Conservation (phyloP, 2,329 filamentous ascomycete genomes). For the Colletotrichum neosansevieriae region DNA sequence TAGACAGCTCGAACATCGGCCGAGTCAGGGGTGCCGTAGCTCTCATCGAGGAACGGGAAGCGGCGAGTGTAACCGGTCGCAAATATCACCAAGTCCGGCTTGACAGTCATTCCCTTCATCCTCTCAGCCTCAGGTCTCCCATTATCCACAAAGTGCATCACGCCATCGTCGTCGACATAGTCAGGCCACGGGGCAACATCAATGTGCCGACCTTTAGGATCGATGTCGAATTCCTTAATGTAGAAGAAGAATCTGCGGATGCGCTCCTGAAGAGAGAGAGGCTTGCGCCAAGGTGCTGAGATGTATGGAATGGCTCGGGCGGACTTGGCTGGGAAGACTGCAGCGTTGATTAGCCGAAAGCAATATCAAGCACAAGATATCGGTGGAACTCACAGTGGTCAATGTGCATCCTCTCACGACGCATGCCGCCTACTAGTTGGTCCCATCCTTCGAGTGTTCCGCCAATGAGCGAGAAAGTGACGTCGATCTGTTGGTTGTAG, state of each 20-base stretch:
- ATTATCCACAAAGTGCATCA: slow-evolving; percentile 49
- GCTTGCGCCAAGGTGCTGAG: slow-evolving; percentile 48
- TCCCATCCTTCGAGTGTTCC: slow-evolving; percentile 60
- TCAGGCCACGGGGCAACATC: slow-evolving; percentile 53
- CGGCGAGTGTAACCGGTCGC: slow-evolving; percentile 51
- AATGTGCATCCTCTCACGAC: slow-evolving; percentile 39
- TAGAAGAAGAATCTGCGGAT: slow-evolving; percentile 51
- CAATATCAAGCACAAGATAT: background rate
- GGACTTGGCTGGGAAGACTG: slow-evolving; percentile 52
- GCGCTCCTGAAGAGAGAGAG: slow-evolving; percentile 42
- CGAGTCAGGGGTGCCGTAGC: slow-evolving; percentile 57
- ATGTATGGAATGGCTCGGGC: slow-evolving; percentile 51
- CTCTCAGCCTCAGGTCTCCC: slow-evolving; percentile 47
- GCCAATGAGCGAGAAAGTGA: slow-evolving; percentile 57
- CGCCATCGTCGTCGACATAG: slow-evolving; percentile 47
- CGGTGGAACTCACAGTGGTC: slow-evolving; percentile 26
- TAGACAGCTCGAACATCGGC: slow-evolving; percentile 66
- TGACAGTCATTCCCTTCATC: slow-evolving; percentile 46
- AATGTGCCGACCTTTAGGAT: slow-evolving; percentile 46
- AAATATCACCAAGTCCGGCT: slow-evolving; percentile 52
- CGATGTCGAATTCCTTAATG: slow-evolving; percentile 42
- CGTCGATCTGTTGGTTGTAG: slow-evolving; percentile 58
- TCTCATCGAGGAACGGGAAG: slow-evolving; percentile 50
- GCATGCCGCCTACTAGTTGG: slow-evolving; percentile 61
- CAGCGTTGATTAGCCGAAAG: background rate